phyloP scores from a whole-genome alignment of 352 stramenopile genomes.

The Lagenidium sp. region DNA sequence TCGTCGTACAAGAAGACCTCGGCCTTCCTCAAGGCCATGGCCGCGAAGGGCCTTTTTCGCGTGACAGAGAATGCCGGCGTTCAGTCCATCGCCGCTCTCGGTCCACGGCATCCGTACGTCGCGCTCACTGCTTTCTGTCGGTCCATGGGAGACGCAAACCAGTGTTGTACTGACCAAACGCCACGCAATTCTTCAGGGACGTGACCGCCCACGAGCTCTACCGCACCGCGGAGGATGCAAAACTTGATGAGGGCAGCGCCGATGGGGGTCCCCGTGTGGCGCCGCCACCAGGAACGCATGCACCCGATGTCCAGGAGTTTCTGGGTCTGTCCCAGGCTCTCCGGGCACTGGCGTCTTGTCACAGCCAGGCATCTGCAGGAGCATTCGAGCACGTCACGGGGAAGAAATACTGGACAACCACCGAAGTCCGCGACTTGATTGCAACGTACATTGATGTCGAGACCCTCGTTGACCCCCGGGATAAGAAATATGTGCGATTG shows the following conservation, averaged over 20 bases:
- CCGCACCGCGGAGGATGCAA: slow-evolving; percentile 40
- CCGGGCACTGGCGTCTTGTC: slow-evolving; percentile 40
- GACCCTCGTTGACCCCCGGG: slow-evolving; percentile 35
- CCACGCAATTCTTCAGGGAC: slow-evolving; percentile 20
- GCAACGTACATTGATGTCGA: slow-evolving; percentile 49
- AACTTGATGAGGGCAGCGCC: slow-evolving; percentile 30
- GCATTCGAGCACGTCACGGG: slow-evolving; percentile 10
- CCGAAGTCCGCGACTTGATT: slow-evolving; percentile 51
- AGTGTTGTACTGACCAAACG: too few relatives aligned
- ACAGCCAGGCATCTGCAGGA: slow-evolving; percentile 14
- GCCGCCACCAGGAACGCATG: slow-evolving; percentile 50
- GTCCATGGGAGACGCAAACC: too few relatives aligned
- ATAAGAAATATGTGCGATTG: slow-evolving; percentile 65
- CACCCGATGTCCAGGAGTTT: slow-evolving; percentile 57
- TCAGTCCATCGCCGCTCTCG: slow-evolving; percentile 65
- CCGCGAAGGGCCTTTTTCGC: slow-evolving; percentile 30
- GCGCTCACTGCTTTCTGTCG: neutral
- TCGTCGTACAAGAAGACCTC: slow-evolving; percentile 81
- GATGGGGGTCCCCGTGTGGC: slow-evolving; percentile 23
- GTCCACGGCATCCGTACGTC: slow-evolving; percentile 60
- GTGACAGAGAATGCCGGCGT: slow-evolving; percentile 68
- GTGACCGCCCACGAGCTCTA: slow-evolving; percentile 45
- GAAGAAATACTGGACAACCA: slow-evolving; percentile 30
- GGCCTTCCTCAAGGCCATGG: slow-evolving; percentile 62
- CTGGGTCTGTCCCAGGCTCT: slow-evolving; percentile 45